Evolutionary conservation across 2,329 filamentous ascomycete genomes (phyloP), one percentile per base, ranked within the genome.

Genomic region (Elsinoe necatrix): DNA sequence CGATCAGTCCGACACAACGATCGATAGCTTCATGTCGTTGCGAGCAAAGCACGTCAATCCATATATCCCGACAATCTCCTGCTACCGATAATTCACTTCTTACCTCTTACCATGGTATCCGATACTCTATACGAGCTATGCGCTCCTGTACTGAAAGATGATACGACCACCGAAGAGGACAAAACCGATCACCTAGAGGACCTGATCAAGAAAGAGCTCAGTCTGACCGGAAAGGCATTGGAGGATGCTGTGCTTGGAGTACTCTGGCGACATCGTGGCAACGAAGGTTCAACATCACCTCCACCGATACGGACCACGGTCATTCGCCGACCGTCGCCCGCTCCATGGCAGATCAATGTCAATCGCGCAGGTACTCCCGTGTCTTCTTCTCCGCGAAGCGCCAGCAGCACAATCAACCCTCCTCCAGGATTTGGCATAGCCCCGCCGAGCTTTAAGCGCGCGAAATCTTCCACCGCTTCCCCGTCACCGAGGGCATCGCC

Each of bases 401-500:
- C 75, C 25, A 85, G 83, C 34, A 86, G 89, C 47, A 90, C 87
- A 64, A 88, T 89, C n/a, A 82, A 90, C 47, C 86, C 87, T 58
- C 89, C 89, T 41, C 87, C 89, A 5, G 89, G 89, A 62, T 89
- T 95, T 59, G 78, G 77, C 57, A 72, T 77, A 66, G 82, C 89
- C 39, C 86, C 88, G 25, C 85, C 87, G 51, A 84, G 81, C 56
- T 89, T 95, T 66, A 80, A 79, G 60, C 83, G 91, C 64, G 83
- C 85, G 59, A 91, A 86, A 67, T 89, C 88, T 31, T 83, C 79
- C 12, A 85, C 84, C 29, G 87, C 84, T 9, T 97, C 92, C 35
- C 93, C 93, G 0, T 97, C 92, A 8, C 93, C 93, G 27, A 86
- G 91, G 54, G 91, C 93, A 11, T 97, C 92, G 12, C 93, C 93